Percentiles rank a stretch among this genome's conserved stretches.
Evolutionary conservation across 2,329 filamentous ascomycete genomes (phyloP).

Genomic region (Pseudopithomyces maydicus): DNA sequence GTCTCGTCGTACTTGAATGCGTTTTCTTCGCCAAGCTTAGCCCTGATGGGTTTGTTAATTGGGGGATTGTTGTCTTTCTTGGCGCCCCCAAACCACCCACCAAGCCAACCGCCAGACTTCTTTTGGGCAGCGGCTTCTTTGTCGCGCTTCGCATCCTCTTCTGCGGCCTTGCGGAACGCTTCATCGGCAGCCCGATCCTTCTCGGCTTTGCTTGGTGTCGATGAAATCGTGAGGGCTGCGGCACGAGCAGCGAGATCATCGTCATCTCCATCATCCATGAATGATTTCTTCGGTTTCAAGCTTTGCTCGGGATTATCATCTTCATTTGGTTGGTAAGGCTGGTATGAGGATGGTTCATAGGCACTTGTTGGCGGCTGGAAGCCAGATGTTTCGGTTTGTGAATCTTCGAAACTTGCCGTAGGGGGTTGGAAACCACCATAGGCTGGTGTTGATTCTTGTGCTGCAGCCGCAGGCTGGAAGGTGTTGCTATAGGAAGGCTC

Average conservation of each 20-base stretch:
- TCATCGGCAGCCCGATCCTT: slow-evolving; percentile 80
- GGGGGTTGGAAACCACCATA: slow-evolving; percentile 34
- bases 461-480: slow-evolving; percentile 35
- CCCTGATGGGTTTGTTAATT: slow-evolving; percentile 71
- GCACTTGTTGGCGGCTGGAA: slow-evolving; percentile 30
- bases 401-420: slow-evolving; percentile 31
- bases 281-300: slow-evolving; percentile 66
- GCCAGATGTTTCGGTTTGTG: slow-evolving; percentile 14
- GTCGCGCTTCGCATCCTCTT: slow-evolving; percentile 67
- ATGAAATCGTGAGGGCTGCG: slow-evolving; percentile 51
- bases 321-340: slow-evolving; percentile 57
- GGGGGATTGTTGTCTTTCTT: slow-evolving; percentile 69
- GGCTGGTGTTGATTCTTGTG: slow-evolving; percentile 26
- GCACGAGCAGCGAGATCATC: slow-evolving; percentile 63
- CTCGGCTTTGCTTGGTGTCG: slow-evolving; percentile 59
- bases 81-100: slow-evolving; percentile 71
- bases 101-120: slow-evolving; percentile 75
- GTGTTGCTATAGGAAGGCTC: slow-evolving; percentile 33
- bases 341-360: slow-evolving; percentile 46
- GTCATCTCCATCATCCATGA: slow-evolving; percentile 84
- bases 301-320: slow-evolving; percentile 54
- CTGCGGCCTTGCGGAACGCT: slow-evolving; percentile 82
- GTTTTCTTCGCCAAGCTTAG: slow-evolving; percentile 92
- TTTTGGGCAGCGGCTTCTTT: slow-evolving; percentile 46
- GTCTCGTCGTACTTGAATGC: slow-evolving; percentile 94